Evolutionary conservation across 768 basidiomycete species (phyloP), one percentile per base, ranked within the genome.

Genomic region (Macrolepiota dolichaula): DNA sequence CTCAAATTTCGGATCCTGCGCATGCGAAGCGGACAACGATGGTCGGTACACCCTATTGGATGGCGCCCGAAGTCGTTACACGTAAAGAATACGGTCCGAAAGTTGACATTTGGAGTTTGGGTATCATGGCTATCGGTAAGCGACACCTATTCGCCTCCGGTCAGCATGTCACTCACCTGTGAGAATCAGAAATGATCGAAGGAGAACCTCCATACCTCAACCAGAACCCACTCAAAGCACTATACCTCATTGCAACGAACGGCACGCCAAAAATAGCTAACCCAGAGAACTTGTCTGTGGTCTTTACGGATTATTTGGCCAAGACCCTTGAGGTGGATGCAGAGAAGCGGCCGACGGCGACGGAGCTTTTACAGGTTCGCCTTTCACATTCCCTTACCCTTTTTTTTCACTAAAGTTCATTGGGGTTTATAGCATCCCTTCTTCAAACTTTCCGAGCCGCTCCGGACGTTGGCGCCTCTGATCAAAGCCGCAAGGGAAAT

Each of bases 11-110:
- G 22, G 92, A 94, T 66, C 82, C 85, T n/a, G 87, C 87, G 9
- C 87, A 90, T 64, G 86, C 94, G 3, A 97, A 97, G 76, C 88
- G 96, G 27, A 96, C 95, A 37, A 97, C 96, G 37, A 98, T 98
- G 96, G 95, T 98, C 53, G 96, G 96, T 2, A 97, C 96, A 0
- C 96, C 96, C 1, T 98, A 98, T 72, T 98, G 96, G 96, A 97
- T 98, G 96, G 96, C 96, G 0, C 96, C 96, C 0, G 96, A 98
- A 72, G 96, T 98, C 51, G 96, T 97, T 65, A 98, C 95, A 25
- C 87, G 95, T 57, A 97, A 97, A 73, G 96, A 97, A 75, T 97
- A 97, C 72, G 96, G 96, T 0, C 92, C 96, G 13, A 98, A 98
- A 71, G 96, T 98, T n/a, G 96, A 97, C 68, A 94, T 98, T 61